phyloP scores from a whole-genome alignment of 139 green algal genomes.

The Chlorella ohadii region DNA sequence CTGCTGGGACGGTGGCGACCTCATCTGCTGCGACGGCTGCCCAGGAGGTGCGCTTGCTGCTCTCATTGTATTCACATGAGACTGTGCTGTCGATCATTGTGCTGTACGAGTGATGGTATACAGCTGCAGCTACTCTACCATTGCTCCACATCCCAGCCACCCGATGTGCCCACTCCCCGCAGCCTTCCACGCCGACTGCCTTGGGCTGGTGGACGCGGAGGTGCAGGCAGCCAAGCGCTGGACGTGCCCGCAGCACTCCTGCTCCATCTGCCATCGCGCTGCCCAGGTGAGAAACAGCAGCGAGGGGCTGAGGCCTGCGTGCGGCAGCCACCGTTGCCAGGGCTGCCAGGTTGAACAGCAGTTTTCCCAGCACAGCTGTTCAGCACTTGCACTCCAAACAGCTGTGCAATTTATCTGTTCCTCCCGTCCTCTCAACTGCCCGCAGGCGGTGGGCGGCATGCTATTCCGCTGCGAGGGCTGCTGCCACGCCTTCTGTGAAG shows the following conservation, averaged over 20 bases:
- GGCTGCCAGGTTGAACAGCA: too few relatives aligned
- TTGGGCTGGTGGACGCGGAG: conserved; percentile 48
- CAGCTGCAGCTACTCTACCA: too few relatives aligned
- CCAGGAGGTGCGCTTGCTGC: conserved; percentile 20
- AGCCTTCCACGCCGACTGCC: conserved; percentile 66
- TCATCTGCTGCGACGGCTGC: conserved; percentile 75
- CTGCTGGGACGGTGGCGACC: conserved; percentile 76
- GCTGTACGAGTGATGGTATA: too few relatives aligned
- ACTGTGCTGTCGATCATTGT: too few relatives aligned
- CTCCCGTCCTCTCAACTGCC: background rate
- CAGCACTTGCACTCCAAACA: too few relatives aligned
- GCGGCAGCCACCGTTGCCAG: too few relatives aligned
- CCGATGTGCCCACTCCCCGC: background rate
- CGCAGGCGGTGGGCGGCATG: conserved; percentile 57
- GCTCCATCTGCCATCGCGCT: conserved; percentile 51
- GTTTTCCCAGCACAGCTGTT: too few relatives aligned
- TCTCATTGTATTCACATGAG: too few relatives aligned
- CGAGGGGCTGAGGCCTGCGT: too few relatives aligned
- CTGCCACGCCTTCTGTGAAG: conserved; percentile 64
- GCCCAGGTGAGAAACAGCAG: conserved; percentile 12
- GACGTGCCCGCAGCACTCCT: conserved; percentile 67
- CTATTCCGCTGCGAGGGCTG: conserved; percentile 62
- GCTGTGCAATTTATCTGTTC: too few relatives aligned
- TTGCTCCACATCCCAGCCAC: too few relatives aligned
- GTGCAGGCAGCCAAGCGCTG: background rate